Base-by-base conservation (phyloP, 768 basidiomycete genomes). In the Tricholomella constricta region DNA sequence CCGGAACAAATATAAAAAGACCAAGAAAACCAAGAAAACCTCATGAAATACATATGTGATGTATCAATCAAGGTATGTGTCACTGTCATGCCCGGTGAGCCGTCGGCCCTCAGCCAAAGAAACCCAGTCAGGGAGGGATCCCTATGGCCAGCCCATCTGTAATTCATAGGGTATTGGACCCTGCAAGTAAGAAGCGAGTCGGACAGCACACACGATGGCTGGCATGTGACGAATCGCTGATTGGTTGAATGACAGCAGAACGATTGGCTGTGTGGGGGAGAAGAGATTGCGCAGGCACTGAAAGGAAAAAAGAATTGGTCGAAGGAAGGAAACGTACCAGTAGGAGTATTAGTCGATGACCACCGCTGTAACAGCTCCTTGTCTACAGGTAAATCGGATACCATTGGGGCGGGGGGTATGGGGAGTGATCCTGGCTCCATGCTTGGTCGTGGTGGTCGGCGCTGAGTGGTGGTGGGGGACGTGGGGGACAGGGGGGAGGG, bases 321-420 rank as follows among this genome's bases (percentile, higher is more conserved):
- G n/a, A 51, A 48, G 7, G n/a, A 14, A 26, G 14, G 38, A 35
- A 9, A 43, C 56, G 26, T 45, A 52, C 53, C 52, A 19, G 48
- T 51, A 8, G 53, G 32, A 11, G n/a, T 46, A 32, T 52, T 45
- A 46, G 31, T 56, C 27, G 55, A 48, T 9, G 53, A 45, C 59
- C 59, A 61, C 15, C 56, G 56, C 50, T 57, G 50, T 29, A 60
- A 35, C n/a, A 57, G 45, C 46, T 61, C 59, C 31, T 50, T 61
- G 45, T 61, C 59, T 9, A 52, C 37, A 3, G 51, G 51, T 7
- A 57, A 41, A 46, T 55, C 54, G 10, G 59, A 61, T 12, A 36
- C 47, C 17, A 45, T 52, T 12, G 53, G 59, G 9, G 52, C 43
- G 14, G 59, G 59, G 17, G 59, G 59, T 2, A 61, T 57, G 7